A percentile compares a stretch with the other conserved stretches of the same genome.
These are phyloP conservation scores for Volvox carteri DNA, from an alignment of 163 green algal species.

Conservation along the genomic window DNA sequence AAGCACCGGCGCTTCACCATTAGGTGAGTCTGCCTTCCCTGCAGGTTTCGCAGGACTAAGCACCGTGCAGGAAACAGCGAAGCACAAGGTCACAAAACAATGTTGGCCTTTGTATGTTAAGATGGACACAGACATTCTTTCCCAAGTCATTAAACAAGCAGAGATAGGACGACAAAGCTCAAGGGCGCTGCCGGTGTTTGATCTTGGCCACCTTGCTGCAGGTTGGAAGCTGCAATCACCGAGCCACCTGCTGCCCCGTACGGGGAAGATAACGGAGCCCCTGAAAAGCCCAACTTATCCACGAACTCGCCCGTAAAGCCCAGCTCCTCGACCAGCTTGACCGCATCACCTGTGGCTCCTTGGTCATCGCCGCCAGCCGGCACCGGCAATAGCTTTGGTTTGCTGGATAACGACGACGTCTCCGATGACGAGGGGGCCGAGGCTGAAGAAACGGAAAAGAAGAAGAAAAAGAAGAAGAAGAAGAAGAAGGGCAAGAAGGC, in stretches of 20 bases:
- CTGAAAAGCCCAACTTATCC: background rate
- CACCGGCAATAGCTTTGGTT: slow-evolving; percentile 31
- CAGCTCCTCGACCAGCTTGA: background rate
- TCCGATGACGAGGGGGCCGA: slow-evolving; percentile 5
- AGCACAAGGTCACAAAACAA: too few species aligned
- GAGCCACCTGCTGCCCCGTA: too few species aligned
- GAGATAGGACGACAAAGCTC: too few species aligned
- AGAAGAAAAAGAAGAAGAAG: slow-evolving; percentile 62
- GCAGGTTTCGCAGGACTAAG: too few species aligned
- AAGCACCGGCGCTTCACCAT: slow-evolving; percentile 42
- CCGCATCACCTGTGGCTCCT: background rate
- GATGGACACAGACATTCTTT: too few species aligned
- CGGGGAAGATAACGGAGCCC: too few species aligned
- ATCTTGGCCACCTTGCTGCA: background rate
- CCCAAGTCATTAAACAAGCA: too few species aligned
- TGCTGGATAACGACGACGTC: slow-evolving; percentile 45
- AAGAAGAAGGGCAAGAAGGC: slow-evolving; percentile 22
- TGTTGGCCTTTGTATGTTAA: too few species aligned
- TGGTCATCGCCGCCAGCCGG: background rate
- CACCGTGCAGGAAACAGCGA: too few species aligned
- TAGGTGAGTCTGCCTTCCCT: background rate
- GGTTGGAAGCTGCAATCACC: background rate
- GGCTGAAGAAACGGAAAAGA: slow-evolving; percentile 17
- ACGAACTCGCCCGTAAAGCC: background rate
- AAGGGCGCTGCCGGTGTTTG: too few species aligned